A percentile compares a stretch with the other conserved stretches of the same genome.
These are phyloP conservation scores for Litchi chinensis DNA, from an alignment of 345 rosid species.

Conservation along the genomic window DNA sequence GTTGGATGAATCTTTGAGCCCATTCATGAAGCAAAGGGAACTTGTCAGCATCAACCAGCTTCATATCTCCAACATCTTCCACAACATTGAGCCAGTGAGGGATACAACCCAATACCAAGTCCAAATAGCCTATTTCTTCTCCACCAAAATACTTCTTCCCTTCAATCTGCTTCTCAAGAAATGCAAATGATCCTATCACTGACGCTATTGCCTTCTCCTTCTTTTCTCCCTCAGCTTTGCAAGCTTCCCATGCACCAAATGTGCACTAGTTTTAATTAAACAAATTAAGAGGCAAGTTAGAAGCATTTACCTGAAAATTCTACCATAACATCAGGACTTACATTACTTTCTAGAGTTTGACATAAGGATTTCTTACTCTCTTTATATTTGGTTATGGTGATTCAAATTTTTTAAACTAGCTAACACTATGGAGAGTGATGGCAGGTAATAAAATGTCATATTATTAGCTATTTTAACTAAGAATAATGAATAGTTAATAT, in stretches of 20 bases:
- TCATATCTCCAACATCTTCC: constrained; percentile 42
- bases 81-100: constrained; percentile 28
- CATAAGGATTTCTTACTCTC: no score
- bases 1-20: constrained; percentile 22
- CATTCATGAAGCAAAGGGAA: constrained; percentile 37
- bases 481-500: no score
- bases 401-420: no score
- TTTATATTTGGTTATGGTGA: no score
- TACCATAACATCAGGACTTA: no score
- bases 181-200: constrained; percentile 16
- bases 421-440: no score
- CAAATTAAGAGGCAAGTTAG: no score
- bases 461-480: no score
- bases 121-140: constrained; percentile 34
- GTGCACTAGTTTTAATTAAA: constrained; percentile 22
- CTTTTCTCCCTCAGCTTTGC: constrained; percentile 29
- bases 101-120: constrained; percentile 38
- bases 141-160: constrained; percentile 40
- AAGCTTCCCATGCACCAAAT: constrained; percentile 26
- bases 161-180: constrained; percentile 36
- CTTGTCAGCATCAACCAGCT: constrained; percentile 33
- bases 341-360: no score
- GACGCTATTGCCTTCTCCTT: constrained; percentile 31
- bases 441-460: no score
- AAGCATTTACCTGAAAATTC: no score